A percentile compares a stretch with the other conserved stretches of the same genome.
These are phyloP conservation scores for Aspergillus spinulosporus DNA, from an alignment of 2,329 filamentous ascomycete genomes.

Conservation along the genomic window DNA sequence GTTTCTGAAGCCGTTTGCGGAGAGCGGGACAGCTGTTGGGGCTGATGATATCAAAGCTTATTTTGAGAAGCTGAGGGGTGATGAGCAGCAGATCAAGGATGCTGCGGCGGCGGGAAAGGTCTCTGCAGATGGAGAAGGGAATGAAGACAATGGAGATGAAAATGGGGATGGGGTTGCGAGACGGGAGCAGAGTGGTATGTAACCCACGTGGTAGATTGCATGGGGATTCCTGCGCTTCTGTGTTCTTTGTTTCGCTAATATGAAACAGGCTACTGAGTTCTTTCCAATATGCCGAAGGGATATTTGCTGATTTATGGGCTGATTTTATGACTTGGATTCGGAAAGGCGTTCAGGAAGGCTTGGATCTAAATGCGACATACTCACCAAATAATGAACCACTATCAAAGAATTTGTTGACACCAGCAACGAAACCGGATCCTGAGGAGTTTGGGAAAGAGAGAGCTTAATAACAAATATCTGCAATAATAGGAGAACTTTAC, in stretches of 20 bases:
- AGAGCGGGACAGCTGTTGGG: conserved; percentile 81
- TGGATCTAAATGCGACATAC: too few species aligned
- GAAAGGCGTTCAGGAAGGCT: too few species aligned
- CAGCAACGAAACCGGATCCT: too few species aligned
- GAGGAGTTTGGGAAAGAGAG: too few species aligned
- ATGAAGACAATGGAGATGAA: conserved; percentile 33
- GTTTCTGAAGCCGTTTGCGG: conserved; percentile 90
- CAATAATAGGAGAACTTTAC: too few species aligned
- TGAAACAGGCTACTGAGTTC: conserved; percentile 10
- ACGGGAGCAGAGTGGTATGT: conserved; percentile 51
- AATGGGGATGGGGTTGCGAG: conserved; percentile 27
- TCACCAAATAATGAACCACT: too few species aligned
- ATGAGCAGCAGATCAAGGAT: conserved; percentile 70
- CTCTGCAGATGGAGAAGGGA: conserved; percentile 34
- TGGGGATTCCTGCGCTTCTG: background rate
- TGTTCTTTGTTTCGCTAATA: background rate
- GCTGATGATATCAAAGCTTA: conserved; percentile 96
- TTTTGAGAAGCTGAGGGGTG: conserved; percentile 90
- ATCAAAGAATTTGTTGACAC: too few species aligned
- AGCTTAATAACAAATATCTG: too few species aligned
- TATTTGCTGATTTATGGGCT: too few species aligned
- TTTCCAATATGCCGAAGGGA: too few species aligned
- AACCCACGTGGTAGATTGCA: background rate
- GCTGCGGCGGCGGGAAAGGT: conserved; percentile 61
- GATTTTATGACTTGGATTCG: too few species aligned